Base-by-base conservation (phyloP, 441 rosid species). In the Syzygium malaccense region DNA sequence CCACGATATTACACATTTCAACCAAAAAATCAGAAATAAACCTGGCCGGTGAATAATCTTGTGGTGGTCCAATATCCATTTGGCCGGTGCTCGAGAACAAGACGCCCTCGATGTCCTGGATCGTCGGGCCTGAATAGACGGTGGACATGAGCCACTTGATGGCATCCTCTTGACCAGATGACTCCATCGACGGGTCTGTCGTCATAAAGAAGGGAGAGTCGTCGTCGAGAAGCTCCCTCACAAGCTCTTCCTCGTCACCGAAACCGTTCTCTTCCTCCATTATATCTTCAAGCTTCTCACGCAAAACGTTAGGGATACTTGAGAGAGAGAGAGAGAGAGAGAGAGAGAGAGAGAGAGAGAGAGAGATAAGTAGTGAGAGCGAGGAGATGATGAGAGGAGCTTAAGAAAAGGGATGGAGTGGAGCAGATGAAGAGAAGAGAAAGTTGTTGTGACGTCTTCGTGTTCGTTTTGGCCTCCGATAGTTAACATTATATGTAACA, bases 51-150 rank as follows among this genome's bases (percentile, higher is more conserved):
- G 91, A 89, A 71, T 85, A 85, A 37, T 87, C 88, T 83, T 87
- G 51, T 51, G 87, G 53, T 26, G 51, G 92, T 54, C 85, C 89
- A 6, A 32, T 58, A 30, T 58, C 56, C 48, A 33, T 58, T 3
- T 88, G 88, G 33, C 57, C 86, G 64, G 89, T 54, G 41, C 91
- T 88, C 54, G 71, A 49, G 19, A 94, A 89, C 15, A 94, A 87
- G 89, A 95, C 93, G 87, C 92, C 90, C 84, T 94, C 91, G 25
- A 95, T 88, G 88, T 97, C 97, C 37, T 90, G 89, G 75, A 95
- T 93, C 30, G 93, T 92, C 51, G 98, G 96, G 28, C 96, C 94
- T 0, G 96, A 95, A 87, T 94, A 93, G 60, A 92, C 89, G 10
- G 85, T 88, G 48, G 96, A 92, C 45, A 91, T 71, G 87, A 93